These are phyloP conservation scores for Periconia digitata DNA, from an alignment of 2,329 filamentous ascomycete genomes.

Conservation along the genomic window DNA sequence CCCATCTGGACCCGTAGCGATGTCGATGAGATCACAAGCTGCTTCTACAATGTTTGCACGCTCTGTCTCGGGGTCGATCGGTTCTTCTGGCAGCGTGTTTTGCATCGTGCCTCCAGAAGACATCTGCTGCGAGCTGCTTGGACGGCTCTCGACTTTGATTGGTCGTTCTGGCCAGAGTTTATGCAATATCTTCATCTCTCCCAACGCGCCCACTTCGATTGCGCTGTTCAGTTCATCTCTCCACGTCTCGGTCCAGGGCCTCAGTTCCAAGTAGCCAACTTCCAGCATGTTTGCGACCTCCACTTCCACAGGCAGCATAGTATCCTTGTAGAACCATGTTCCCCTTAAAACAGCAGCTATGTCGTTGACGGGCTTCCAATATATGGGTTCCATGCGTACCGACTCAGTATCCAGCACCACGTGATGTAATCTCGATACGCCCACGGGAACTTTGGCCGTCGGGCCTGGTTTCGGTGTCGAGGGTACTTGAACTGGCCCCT, in stretches of 20 bases:
- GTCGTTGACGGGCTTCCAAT: slow-evolving; percentile 94
- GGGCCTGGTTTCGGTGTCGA: slow-evolving; percentile 37
- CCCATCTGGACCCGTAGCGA: slow-evolving; percentile 48
- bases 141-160: slow-evolving; percentile 54
- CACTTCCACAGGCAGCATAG: slow-evolving; percentile 86
- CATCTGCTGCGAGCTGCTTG: slow-evolving; percentile 40
- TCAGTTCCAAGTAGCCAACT: slow-evolving; percentile 82
- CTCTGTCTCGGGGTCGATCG: slow-evolving; percentile 48
- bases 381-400: slow-evolving; percentile 87
- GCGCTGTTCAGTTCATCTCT: slow-evolving; percentile 87
- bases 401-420: slow-evolving; percentile 70
- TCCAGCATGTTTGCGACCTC: slow-evolving; percentile 89
- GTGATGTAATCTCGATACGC: slow-evolving; percentile 84
- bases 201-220: slow-evolving; percentile 82
- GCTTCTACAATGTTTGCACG: slow-evolving; percentile 46
- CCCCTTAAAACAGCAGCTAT: slow-evolving; percentile 78
- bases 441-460: slow-evolving; percentile 72
- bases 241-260: slow-evolving; percentile 91
- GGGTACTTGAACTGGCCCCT: slow-evolving; percentile 21
- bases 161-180: slow-evolving; percentile 74
- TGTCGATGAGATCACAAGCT: slow-evolving; percentile 52
- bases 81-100: slow-evolving; percentile 36
- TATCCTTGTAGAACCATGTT: slow-evolving; percentile 97
- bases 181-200: slow-evolving; percentile 88
- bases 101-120: slow-evolving; percentile 31